Evolutionary conservation across 2,329 filamentous ascomycete genomes (phyloP), one percentile per base, ranked within the genome.

Genomic region (Orbilia brochopaga): DNA sequence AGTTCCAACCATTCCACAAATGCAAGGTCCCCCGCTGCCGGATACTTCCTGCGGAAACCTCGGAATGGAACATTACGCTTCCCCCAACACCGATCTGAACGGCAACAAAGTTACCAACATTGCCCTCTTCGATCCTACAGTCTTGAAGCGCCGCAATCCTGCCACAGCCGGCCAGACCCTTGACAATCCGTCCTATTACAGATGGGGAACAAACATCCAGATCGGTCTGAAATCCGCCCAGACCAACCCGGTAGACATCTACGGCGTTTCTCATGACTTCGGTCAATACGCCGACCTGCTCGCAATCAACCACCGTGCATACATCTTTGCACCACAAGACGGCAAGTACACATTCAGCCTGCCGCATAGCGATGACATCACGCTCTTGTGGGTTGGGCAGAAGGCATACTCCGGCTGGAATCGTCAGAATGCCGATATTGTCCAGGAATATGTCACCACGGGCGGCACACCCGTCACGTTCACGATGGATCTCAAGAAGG

Each of bases 261-360:
- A 69, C 23, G 59, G 54, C 24, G 24, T n/a, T 15, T 50, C n/a
- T 15, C 65, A 62, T 11, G 58, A 62, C 40, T 69, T 69, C 35
- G 53, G 65, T n/a, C 55, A 58, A 46, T 60, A 61, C 42, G 48
- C 52, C 23, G 56, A 73, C 42, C 30, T 58, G 11, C 15, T 75
- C 11, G 50, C 69, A 2, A 55, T 76, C 61, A 74, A 75, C 53
- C 72, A 77, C 55, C 72, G 73, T 50, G 67, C 55, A 37, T 74
- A 75, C 72, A 15, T 75, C 48, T 74, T 66, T 56, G 73, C 73
- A 1, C 40, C 60, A 13, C 37, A 69, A 35, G 73, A 75, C 10
- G 75, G 77, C 17, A 70, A 66, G 52, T 78, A 77, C 55, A 75
- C 67, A 11, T 75, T 77, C 70, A 74, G 54, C 21, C 37, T 76